Base-by-base conservation (phyloP, 2,329 filamentous ascomycete genomes). In the Clonostachys solani region DNA sequence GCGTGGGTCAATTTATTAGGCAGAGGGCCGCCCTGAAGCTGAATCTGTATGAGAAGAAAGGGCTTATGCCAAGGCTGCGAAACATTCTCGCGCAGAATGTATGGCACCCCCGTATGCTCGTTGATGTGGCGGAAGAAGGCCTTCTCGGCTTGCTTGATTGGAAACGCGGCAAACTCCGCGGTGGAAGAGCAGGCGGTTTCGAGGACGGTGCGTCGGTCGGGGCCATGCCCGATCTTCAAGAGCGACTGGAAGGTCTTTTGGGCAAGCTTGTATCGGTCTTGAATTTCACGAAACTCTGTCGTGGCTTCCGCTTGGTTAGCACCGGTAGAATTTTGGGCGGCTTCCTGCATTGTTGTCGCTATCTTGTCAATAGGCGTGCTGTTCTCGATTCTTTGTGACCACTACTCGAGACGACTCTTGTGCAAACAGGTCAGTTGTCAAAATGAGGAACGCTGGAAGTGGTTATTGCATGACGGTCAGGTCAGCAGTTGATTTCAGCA, bases 11-110 rank as follows among this genome's bases (percentile, higher is more conserved):
- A 53, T 34, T 79, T 78, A 13, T 70, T 69, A 1, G 84, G 82
- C 53, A 81, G 77, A 0, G 85, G 82, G 3, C 83, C 71, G 35
- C 73, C 75, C 13, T 83, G 80, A 6, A 92, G 74, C 43, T 88
- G 79, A 9, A 83, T 74, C 61, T 95, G 89, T 16, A 91, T 78
- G 40, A 94, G 73, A 5, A 95, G 71, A 12, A 84, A 90, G 2
- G 86, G 77, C 58, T 95, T 95, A 58, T 94, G 88, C 44, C 82
- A 78, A 6, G 83, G 73, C 3, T 79, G 67, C 5, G 79, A 75
- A 19, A 92, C 66, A 40, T 50, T 44, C 29, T 62, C 64, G 12
- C 46, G 23, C 13, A 73, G 46, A 3, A 58, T 62, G 49, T 71
- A 72, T 3, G 66, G 67, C 2, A 72, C 68, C 1, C 55, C 51